Base-by-base conservation (phyloP, 768 basidiomycete genomes). In the Lactifluus pinguis region DNA sequence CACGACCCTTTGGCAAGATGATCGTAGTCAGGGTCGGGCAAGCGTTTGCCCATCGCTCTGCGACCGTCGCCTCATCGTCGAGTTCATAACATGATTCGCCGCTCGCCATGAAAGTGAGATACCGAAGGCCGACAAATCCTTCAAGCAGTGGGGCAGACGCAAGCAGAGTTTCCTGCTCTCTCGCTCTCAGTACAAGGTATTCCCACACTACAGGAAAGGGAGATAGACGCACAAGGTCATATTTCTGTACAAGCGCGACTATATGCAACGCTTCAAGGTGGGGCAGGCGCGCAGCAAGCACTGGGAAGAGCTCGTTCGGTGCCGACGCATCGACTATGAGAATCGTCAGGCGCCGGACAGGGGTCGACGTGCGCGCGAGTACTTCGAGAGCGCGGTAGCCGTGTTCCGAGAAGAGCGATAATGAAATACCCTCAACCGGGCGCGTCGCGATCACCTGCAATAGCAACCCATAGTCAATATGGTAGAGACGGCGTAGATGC, bases 21-120 rank as follows among this genome's bases (percentile, higher is more conserved):
- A 87, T 82, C 0, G 85, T 85, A 59, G 75, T 75, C 34, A 86
- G 73, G 0, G 83, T 83, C 4, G 83, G 81, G 69, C 85, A 86
- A 29, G 78, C 77, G 21, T 69, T 65, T 57, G 80, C 79, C 85
- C 84, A 86, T 49, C 71, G 66, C 49, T 71, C 71, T n/a, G 81
- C 85, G 11, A 86, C 77, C 62, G 72, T 70, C 15, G 73, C 72
- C 67, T 86, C 84, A 57, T 79, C 74, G 9, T 73, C 65, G 32
- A 66, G 49, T 38, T 49, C 57, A 34, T 57, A 52, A 10, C 45
- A 50, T 53, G 67, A 62, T 15, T 59, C 53, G 15, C 71, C 71
- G 6, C 78, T 76, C 2, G 81, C 80, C 76, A 86, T 83, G 67
- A 83, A 83, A 8, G 84, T 85, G 21, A 85, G 76, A 60, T 83